Conservation (phyloP, 2,329 filamentous ascomycete genomes). For the Myrmaecium sp. region DNA sequence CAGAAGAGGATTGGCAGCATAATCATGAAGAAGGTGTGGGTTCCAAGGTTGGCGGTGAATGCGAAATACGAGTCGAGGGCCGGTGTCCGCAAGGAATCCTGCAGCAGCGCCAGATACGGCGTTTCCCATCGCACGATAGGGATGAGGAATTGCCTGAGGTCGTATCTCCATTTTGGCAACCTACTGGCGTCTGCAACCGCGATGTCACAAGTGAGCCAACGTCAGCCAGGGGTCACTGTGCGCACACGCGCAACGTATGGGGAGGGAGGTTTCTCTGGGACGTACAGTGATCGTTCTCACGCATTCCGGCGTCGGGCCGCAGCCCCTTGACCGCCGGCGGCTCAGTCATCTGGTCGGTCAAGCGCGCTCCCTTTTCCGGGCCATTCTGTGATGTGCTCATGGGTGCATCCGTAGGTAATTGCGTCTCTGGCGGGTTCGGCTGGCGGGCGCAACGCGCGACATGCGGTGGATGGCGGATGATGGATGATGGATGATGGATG, state of each 20-base stretch:
- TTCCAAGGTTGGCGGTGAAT: conserved; percentile 87
- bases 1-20: conserved; percentile 89
- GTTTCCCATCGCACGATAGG: conserved; percentile 90
- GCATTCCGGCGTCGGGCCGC: conserved; percentile 53
- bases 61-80: conserved; percentile 93
- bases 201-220: conserved; percentile 18
- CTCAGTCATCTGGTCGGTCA: conserved; percentile 2
- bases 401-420: not conserved
- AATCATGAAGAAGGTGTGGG: conserved; percentile 98
- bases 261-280: conserved; percentile 5
- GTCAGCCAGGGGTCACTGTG: conserved; percentile 1
- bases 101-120: conserved; percentile 75
- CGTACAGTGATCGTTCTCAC: conserved; percentile 48
- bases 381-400: not conserved
- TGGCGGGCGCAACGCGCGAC: too few relatives aligned
- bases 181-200: conserved; percentile 52
- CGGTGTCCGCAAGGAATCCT: conserved; percentile 63
- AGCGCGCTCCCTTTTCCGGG: conserved; percentile 1
- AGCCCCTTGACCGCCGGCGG: conserved; percentile 5
- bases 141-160: conserved; percentile 61
- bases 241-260: too few relatives aligned
- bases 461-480: too few relatives aligned
- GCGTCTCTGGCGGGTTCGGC: too few relatives aligned
- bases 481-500: too few relatives aligned
- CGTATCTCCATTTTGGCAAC: conserved; percentile 79